These are phyloP conservation scores for Aureobasidium sp. DNA, from an alignment of 2,329 filamentous ascomycete species.

Conservation along the genomic window DNA sequence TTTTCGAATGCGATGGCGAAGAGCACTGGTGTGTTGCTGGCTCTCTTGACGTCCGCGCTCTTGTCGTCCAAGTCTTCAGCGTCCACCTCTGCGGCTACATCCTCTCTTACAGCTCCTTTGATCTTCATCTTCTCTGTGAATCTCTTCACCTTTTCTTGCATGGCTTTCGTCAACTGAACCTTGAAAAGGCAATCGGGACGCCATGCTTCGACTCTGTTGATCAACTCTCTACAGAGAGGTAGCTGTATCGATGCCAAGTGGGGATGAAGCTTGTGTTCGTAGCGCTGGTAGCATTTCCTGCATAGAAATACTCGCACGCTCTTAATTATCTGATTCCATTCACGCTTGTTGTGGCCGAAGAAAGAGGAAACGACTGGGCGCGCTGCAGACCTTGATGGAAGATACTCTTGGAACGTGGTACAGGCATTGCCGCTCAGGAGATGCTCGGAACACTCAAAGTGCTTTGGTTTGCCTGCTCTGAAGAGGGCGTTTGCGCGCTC, in stretches of 20 bases:
- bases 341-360: slow-evolving; percentile 14
- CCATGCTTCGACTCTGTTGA: slow-evolving; percentile 4
- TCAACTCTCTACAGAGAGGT: background rate
- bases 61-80: background rate
- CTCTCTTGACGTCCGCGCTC: background rate
- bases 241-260: background rate
- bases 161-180: background rate
- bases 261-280: background rate
- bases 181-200: background rate
- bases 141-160: background rate
- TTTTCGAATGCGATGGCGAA: background rate
- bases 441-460: background rate
- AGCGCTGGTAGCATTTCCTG: slow-evolving; percentile 8
- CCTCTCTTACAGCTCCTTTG: background rate
- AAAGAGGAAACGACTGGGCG: slow-evolving; percentile 1
- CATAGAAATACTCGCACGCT: background rate
- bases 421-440: background rate
- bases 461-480: background rate
- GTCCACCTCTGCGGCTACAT: background rate
- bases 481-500: background rate
- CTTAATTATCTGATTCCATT: slow-evolving; percentile 7
- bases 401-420: slow-evolving; percentile 1
- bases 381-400: background rate
- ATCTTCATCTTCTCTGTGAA: background rate
- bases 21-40: background rate